Base-by-base conservation (phyloP, 306 rosid species). In the Ormosia emarginata region DNA sequence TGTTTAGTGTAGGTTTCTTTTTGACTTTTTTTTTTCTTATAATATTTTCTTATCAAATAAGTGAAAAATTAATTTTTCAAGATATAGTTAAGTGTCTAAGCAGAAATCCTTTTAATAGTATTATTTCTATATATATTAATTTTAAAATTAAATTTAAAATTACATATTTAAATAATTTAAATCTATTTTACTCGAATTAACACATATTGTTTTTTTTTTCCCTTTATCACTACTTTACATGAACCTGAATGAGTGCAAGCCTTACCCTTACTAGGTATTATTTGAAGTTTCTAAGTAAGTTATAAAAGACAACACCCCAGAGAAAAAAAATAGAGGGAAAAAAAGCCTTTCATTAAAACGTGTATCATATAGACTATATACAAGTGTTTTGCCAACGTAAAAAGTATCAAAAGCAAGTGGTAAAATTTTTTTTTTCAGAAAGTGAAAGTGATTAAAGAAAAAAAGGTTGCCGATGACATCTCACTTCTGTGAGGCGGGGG, bases 21-120 rank as follows among this genome's bases (percentile, higher is more conserved):
- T 56, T 56, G 1, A 1, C 24, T 24, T 24, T 24, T 24, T 24
- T 24, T 24, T 24, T 1, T 24, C 24, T 24, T 1, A 24, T 24
- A 24, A 24, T 24, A 24, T 24, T 1, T 24, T 1, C 1, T 24
- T 24, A 24, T 24, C 1, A 24, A 24, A 24, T 24, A 24, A 24
- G 24, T 24, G 24, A 24, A 0, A 24, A 1, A 24, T 24, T 24
- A 24, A 24, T 24, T 1, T 24, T 24, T 24, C 24, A 1, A 24
- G 1, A 24, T 24, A 24, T 1, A 0, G 0, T 24, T 1, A 24
- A 1, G 1, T 1, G 24, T 1, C 1, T 1, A 24, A 24, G 1
- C 1, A 24, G 1, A 24, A 24, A 24, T 24, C 1, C 0, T 24
- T 24, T 24, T 24, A 24, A 24, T 24, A 24, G 24, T 24, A 24